These are phyloP conservation scores for Herpetomonas tarakana DNA, from an alignment of 208 protist species.

Conservation along the genomic window DNA sequence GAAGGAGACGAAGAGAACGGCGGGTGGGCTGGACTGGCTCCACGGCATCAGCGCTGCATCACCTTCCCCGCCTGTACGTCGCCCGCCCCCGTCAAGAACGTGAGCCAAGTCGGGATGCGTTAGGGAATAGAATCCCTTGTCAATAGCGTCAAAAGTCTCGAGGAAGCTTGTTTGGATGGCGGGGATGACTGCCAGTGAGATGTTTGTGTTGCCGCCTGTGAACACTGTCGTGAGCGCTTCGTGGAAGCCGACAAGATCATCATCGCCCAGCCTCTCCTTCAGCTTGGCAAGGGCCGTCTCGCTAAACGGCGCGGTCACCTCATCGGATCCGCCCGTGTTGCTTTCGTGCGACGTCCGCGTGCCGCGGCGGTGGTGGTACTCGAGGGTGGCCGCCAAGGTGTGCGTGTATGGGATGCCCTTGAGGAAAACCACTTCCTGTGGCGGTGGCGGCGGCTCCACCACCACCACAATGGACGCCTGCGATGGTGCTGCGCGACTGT, in stretches of 20 bases:
- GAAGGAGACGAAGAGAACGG: constrained; percentile 71
- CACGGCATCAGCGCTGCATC: not conserved
- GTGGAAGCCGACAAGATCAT: constrained; percentile 9
- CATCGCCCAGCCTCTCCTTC: constrained; percentile 17
- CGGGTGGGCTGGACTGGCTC: constrained; percentile 14
- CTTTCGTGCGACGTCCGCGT: too few relatives aligned
- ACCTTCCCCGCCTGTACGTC: not conserved
- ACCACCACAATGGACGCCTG: constrained; percentile 37
- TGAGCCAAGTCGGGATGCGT: constrained; percentile 10
- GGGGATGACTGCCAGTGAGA: constrained; percentile 38
- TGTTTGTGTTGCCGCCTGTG: not conserved
- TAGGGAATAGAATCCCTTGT: constrained; percentile 21
- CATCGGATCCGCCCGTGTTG: too few relatives aligned
- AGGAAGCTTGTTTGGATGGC: constrained; percentile 46
- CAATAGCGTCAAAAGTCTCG: constrained; percentile 47
- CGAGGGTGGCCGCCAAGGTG: constrained; percentile 20
- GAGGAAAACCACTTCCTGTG: constrained; percentile 52
- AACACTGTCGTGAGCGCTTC: constrained; percentile 3
- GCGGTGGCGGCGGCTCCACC: constrained; percentile 56
- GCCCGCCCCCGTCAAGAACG: not conserved
- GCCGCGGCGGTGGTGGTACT: constrained; percentile 22
- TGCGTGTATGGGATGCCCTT: constrained; percentile 65
- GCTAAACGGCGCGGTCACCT: too few relatives aligned
- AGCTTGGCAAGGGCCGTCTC: constrained; percentile 6
- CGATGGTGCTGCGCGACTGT: constrained; percentile 9